phyloP scores from a whole-genome alignment of 2,329 filamentous ascomycete genomes.

The Fusarium sororula region DNA sequence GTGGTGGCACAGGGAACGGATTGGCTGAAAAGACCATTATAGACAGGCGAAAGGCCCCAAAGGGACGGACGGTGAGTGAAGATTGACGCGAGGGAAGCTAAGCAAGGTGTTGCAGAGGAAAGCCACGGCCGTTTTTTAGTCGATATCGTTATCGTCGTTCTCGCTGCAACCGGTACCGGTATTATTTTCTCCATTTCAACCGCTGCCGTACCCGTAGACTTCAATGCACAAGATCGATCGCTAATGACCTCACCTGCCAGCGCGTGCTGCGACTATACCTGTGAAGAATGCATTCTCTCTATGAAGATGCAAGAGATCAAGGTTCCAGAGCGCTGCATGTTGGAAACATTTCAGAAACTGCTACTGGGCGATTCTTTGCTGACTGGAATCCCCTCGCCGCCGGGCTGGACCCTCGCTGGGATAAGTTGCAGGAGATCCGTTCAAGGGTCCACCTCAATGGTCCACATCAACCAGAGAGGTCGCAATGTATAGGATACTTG shows the following conservation, averaged over 20 bases:
- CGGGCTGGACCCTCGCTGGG: conserved; percentile 30
- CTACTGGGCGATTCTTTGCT: conserved; percentile 35
- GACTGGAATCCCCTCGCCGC: conserved; percentile 11
- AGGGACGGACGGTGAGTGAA: conserved; percentile 8
- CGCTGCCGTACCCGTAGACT: conserved; percentile 12
- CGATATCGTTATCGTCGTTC: conserved; percentile 25
- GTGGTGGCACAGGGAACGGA: conserved; percentile 22
- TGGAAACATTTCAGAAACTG: conserved; percentile 28
- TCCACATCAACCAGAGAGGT: conserved; percentile 10
- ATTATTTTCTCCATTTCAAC: conserved; percentile 14
- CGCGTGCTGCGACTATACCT: background rate
- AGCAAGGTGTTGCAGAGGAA: conserved; percentile 9
- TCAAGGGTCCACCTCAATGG: conserved; percentile 24
- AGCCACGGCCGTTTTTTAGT: conserved; percentile 27
- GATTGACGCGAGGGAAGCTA: conserved; percentile 34
- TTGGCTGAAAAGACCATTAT: conserved; percentile 27
- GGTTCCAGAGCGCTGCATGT: conserved; percentile 25
- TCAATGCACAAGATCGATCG: background rate
- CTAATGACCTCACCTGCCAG: conserved; percentile 1
- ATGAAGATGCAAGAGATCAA: conserved; percentile 10
- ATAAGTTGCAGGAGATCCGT: conserved; percentile 37
- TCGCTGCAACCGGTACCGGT: conserved; percentile 11
- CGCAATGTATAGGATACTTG: conserved; percentile 39
- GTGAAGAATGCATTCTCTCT: background rate
- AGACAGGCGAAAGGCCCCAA: background rate